Evolutionary conservation across 1,284 basidiomycete genomes (phyloP), one percentile per base, ranked within the genome.

Genomic region (Pterulicium gracile): DNA sequence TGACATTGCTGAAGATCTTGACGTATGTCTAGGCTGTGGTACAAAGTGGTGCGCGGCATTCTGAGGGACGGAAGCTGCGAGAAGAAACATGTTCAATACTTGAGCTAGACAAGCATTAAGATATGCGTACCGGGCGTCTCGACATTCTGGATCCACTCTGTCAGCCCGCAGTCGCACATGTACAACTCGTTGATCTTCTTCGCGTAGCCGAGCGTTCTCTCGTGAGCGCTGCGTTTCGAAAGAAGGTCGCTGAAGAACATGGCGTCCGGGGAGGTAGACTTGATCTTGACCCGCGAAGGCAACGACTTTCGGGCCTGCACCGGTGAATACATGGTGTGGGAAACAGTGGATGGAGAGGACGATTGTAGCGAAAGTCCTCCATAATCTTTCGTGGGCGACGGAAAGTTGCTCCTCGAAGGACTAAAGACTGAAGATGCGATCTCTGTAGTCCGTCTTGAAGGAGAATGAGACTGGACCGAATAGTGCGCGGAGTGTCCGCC

Each of bases 151-250:
- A 89, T 67, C 92, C 91, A 94, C 19, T 85, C 81, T 13, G 68
- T 66, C 49, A 95, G 61, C 15, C 92, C 90, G 55, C 82, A 85
- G 57, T 93, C 88, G 53, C 79, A 79, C 50, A 71, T 66, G 42
- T 79, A 75, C 17, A 95, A 63, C 55, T 92, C 88, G 56, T 90
- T 89, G 53, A 94, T 87, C 63, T 90, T 91, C 51, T 69, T 65
- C 4, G 87, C 85, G 58, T 95, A 96, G 41, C 79, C 77, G 22
- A 69, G 61, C 43, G 86, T 87, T 34, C 91, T 72, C 57, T 95
- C 92, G 2, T 79, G 59, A 0, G 85, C 56, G 22, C 70, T 81
- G 55, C 73, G 77, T 61, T 75, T 70, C 10, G 56, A 54, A 47
- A 75, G 63, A 10, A 95, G 72, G 56, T 93, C 86, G 17, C 72